Evolutionary conservation across 805 yeast species (phyloP).

Genomic region (Schwanniomyces yamadae): DNA sequence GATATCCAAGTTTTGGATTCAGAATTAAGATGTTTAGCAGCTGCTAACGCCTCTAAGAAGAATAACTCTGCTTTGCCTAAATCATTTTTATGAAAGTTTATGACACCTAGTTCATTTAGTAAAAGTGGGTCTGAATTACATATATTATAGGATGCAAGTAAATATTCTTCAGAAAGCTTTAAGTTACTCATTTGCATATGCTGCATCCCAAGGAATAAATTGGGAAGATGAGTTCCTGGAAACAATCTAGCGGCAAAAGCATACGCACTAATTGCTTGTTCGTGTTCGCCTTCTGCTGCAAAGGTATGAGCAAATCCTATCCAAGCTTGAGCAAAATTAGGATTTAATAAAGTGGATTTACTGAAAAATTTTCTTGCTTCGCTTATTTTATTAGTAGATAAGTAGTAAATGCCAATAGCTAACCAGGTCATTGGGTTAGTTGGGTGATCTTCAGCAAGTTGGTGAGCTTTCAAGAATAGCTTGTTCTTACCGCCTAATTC

Average conservation of each 20-base stretch:
- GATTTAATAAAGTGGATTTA: constrained; percentile 82
- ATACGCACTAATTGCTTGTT: constrained; percentile 95
- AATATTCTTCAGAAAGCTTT: constrained; percentile 81
- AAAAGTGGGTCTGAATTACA: constrained; percentile 86
- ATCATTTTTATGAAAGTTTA: constrained; percentile 75
- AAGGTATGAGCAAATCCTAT: constrained; percentile 97
- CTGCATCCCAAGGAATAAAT: constrained; percentile 93
- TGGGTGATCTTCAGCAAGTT: constrained; percentile 81
- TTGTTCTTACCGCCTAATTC: constrained; percentile 83
- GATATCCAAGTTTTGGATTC: constrained; percentile 84
- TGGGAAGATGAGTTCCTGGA: constrained; percentile 88
- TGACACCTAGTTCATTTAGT: constrained; percentile 89
- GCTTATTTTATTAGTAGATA: constrained; percentile 64
- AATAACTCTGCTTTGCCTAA: constrained; percentile 66
- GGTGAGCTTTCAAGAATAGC: constrained; percentile 77
- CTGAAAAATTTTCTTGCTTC: constrained; percentile 89
- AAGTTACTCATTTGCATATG: constrained; percentile 84
- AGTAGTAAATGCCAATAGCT: constrained; percentile 87
- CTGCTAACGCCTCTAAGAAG: constrained; percentile 67
- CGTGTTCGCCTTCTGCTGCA: constrained; percentile 98
- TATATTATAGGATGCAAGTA: constrained; percentile 68
- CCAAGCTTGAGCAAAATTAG: constrained; percentile 95
- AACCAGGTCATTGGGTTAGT: constrained; percentile 84
- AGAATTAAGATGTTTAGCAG: constrained; percentile 66
- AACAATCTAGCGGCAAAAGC: constrained; percentile 92